Evolutionary conservation across 345 rosid species (phyloP).

Genomic region (Eucalyptus curtisii): DNA sequence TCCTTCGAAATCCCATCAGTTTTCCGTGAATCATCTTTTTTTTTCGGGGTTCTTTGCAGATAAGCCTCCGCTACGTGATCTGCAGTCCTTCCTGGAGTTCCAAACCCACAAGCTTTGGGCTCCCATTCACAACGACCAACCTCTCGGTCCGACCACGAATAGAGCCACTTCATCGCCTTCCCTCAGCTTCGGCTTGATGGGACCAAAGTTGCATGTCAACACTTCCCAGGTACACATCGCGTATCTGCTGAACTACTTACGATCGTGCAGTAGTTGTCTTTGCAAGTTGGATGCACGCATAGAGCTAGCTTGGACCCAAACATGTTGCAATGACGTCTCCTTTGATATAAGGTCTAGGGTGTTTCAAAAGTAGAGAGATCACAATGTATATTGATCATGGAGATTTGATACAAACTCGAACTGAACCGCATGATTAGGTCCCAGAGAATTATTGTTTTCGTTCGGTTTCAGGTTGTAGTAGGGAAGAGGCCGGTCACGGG

Average conservation of each 20-base stretch:
- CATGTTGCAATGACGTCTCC: background rate
- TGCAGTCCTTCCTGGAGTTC: conserved; percentile 68
- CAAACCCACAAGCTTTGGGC: conserved; percentile 79
- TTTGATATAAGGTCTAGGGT: background rate
- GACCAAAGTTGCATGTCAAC: conserved; percentile 83
- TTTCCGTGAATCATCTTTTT: background rate
- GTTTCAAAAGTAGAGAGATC: background rate
- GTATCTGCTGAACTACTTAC: background rate
- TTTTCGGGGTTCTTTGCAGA: conserved; percentile 24
- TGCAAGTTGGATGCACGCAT: background rate
- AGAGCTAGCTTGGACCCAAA: background rate
- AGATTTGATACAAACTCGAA: background rate
- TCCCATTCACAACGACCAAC: conserved; percentile 84
- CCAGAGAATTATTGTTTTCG: background rate
- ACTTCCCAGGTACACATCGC: conserved; percentile 40
- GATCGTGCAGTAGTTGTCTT: background rate
- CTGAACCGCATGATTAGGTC: background rate
- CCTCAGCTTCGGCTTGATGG: conserved; percentile 60
- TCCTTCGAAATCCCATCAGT: background rate
- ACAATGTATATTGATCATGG: background rate
- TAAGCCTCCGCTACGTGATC: conserved; percentile 70
- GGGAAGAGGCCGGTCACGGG: conserved; percentile 67
- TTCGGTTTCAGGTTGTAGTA: conserved; percentile 29
- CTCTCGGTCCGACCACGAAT: conserved; percentile 66
- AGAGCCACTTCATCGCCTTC: conserved; percentile 40